Conservation (phyloP, 2,329 filamentous ascomycete species). For the Sphaerostilbella broomeana region DNA sequence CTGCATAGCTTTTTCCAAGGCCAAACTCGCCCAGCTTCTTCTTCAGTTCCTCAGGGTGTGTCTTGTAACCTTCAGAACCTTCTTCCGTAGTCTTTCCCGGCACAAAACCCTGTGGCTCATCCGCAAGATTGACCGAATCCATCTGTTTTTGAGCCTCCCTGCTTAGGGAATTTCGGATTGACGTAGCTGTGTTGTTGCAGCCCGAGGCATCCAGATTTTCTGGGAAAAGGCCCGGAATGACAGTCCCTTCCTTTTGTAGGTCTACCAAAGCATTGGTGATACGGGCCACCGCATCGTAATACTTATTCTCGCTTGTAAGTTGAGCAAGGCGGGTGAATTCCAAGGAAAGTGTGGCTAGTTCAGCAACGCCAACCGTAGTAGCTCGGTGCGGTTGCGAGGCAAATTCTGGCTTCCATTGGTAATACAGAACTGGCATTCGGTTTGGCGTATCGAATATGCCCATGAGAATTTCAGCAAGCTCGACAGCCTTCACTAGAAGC, state of each 20-base stretch:
- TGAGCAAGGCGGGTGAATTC: slow-evolving; percentile 89
- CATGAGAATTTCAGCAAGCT: slow-evolving; percentile 75
- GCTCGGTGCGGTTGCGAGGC: slow-evolving; percentile 60
- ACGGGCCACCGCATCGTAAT: slow-evolving; percentile 83
- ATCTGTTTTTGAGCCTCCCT: slow-evolving; percentile 30
- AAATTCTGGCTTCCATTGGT: slow-evolving; percentile 64
- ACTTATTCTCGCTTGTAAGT: slow-evolving; percentile 71
- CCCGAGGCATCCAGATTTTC: slow-evolving; percentile 71
- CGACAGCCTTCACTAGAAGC: slow-evolving; percentile 69
- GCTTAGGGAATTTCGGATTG: slow-evolving; percentile 24
- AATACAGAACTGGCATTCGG: slow-evolving; percentile 80
- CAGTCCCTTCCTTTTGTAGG: slow-evolving; percentile 62
- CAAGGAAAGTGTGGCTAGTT: slow-evolving; percentile 73
- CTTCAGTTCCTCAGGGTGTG: not conserved
- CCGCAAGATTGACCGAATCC: slow-evolving; percentile 25
- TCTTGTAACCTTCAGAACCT: not conserved
- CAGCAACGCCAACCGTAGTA: slow-evolving; percentile 52
- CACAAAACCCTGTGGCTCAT: slow-evolving; percentile 24
- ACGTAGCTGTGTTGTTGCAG: slow-evolving; percentile 54
- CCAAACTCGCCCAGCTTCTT: not conserved
- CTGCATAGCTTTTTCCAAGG: not conserved
- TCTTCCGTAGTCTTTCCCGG: slow-evolving; percentile 2
- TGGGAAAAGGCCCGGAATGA: slow-evolving; percentile 75
- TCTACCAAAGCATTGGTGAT: slow-evolving; percentile 75
- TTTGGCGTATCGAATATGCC: slow-evolving; percentile 88